Percentiles rank a stretch among this genome's conserved stretches.
Evolutionary conservation across 2,329 filamentous ascomycete genomes (phyloP).

Genomic region (Neofusicoccum umdonicola): DNA sequence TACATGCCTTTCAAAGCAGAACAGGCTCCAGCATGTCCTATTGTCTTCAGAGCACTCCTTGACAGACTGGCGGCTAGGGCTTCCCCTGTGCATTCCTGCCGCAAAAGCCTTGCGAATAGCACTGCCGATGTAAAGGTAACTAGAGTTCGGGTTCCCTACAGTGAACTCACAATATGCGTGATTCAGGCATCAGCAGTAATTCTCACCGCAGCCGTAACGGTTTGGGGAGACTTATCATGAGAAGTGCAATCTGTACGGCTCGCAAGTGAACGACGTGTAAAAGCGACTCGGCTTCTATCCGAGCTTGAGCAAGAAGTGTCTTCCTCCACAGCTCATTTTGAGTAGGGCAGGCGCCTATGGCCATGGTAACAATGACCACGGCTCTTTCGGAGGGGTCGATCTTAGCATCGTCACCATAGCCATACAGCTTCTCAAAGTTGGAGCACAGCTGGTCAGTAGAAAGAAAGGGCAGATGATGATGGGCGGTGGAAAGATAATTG

Average conservation of each 20-base stretch:
- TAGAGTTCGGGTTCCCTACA: constrained; percentile 13
- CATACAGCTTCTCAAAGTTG: constrained; percentile 16
- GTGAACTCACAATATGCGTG: constrained; percentile 16
- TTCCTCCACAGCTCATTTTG: constrained; percentile 8
- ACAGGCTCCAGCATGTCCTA: constrained; percentile 12
- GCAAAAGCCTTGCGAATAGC: constrained; percentile 15
- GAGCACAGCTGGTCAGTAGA: constrained; percentile 6
- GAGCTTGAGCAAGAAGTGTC: constrained; percentile 7
- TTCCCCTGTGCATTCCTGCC: constrained; percentile 14
- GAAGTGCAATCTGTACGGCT: constrained; percentile 7
- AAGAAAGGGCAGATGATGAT: constrained; percentile 4
- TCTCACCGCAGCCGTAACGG: too few relatives aligned
- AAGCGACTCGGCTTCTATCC: constrained; percentile 6
- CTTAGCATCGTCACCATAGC: constrained; percentile 8
- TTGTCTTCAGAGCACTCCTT: constrained; percentile 11
- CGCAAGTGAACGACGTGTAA: constrained; percentile 13
- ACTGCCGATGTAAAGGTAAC: constrained; percentile 12
- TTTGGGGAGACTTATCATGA: constrained; percentile 12
- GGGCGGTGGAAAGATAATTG: constrained; percentile 11
- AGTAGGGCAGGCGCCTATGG: constrained; percentile 14
- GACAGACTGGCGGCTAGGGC: neutral
- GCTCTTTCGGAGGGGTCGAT: constrained; percentile 14
- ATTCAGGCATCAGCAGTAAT: neutral
- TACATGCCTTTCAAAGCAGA: constrained; percentile 7
- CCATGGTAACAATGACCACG: constrained; percentile 13